Evolutionary conservation across 2,329 filamentous ascomycete genomes (phyloP).

Genomic region (Aureobasidium sp.): DNA sequence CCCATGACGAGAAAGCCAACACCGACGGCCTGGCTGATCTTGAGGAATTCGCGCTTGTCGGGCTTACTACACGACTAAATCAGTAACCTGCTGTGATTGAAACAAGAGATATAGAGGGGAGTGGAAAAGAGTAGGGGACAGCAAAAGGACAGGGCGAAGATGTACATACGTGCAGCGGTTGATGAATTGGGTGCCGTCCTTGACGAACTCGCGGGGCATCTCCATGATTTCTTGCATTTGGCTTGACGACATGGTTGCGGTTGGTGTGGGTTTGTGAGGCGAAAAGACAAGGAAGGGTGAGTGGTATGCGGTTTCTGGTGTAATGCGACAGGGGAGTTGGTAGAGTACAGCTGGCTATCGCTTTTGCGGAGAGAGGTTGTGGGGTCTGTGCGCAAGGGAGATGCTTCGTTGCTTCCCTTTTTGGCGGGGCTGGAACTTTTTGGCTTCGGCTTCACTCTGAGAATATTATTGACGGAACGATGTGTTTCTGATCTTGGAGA

Average conservation of each 20-base stretch:
- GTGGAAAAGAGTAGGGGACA: neutral
- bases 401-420: neutral
- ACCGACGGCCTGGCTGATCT: constrained; percentile 59
- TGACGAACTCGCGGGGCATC: constrained; percentile 23
- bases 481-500: neutral
- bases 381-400: neutral
- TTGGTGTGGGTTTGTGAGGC: neutral
- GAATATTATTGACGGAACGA: neutral
- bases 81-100: no score
- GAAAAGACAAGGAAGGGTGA: neutral
- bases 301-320: neutral
- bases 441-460: neutral
- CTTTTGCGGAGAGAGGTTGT: constrained; percentile 2
- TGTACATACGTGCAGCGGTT: constrained; percentile 40
- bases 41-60: constrained; percentile 52
- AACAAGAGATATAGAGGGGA: neutral
- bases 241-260: constrained; percentile 6
- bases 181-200: constrained; percentile 44
- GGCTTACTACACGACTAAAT: constrained; percentile 20
- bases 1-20: constrained; percentile 66
- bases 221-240: constrained; percentile 15
- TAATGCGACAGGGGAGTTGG: neutral
- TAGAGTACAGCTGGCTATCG: constrained; percentile 4
- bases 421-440: neutral
- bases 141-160: neutral